phyloP scores from a whole-genome alignment of 805 yeast genomes.

The Candida nonsorbophila region DNA sequence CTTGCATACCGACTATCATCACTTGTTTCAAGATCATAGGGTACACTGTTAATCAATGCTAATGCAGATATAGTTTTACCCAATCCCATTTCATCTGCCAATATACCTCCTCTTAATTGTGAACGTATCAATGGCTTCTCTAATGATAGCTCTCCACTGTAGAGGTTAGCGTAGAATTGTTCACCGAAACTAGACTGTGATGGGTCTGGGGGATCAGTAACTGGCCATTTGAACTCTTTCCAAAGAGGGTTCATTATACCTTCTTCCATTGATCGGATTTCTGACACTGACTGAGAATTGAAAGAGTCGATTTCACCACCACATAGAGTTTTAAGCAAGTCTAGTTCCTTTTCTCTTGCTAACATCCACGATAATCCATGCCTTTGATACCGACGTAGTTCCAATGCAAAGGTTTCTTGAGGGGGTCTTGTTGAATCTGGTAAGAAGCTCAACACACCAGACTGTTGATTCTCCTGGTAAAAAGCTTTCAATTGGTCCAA shows the following conservation, averaged over 20 bases:
- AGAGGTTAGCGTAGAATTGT: slow-evolving; percentile 69
- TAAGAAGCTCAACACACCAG: slow-evolving; percentile 47
- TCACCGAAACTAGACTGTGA: slow-evolving; percentile 3
- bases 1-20: slow-evolving; percentile 46
- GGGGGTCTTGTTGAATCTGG: slow-evolving; percentile 61
- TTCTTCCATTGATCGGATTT: slow-evolving; percentile 28
- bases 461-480: slow-evolving; percentile 66
- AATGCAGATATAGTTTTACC: slow-evolving; percentile 88
- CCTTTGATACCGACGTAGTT: slow-evolving; percentile 71
- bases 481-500: slow-evolving; percentile 72
- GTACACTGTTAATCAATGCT: slow-evolving; percentile 64
- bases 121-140: slow-evolving; percentile 62
- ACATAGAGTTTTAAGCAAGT: slow-evolving; percentile 28
- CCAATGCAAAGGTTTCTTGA: slow-evolving; percentile 44
- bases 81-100: slow-evolving; percentile 96
- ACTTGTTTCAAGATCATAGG: slow-evolving; percentile 36
- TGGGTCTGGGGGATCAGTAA: slow-evolving; percentile 1
- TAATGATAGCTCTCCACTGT: slow-evolving; percentile 72
- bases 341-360: slow-evolving; percentile 64
- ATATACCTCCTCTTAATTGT: slow-evolving; percentile 71
- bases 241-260: slow-evolving; percentile 79
- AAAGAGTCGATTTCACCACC: slow-evolving; percentile 12
- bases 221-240: slow-evolving; percentile 79
- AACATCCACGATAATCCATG: slow-evolving; percentile 89
- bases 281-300: slow-evolving; percentile 20